Conservation (phyloP, 2,329 filamentous ascomycete species). For the Colletotrichum salicis region DNA sequence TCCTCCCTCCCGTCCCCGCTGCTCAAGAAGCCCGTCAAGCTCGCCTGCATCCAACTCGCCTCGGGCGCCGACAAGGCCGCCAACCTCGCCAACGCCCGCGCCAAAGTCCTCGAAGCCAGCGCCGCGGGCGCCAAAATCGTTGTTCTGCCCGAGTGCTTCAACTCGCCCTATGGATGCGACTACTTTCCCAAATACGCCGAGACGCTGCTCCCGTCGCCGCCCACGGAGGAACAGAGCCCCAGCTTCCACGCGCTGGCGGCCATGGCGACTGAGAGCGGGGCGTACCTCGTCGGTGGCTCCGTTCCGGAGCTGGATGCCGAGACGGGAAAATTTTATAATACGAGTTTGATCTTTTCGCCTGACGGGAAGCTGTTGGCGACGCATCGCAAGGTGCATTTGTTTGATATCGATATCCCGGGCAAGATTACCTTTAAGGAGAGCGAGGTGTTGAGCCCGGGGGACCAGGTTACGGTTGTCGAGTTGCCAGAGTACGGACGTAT, state of each 20-base stretch:
- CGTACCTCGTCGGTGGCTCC: constrained; percentile 89
- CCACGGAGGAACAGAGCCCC: constrained; percentile 75
- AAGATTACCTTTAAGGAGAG: constrained; percentile 93
- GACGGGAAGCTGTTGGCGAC: constrained; percentile 82
- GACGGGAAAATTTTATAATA: constrained; percentile 85
- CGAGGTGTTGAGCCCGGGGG: constrained; percentile 86
- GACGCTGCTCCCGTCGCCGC: constrained; percentile 81
- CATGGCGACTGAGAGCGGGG: constrained; percentile 80
- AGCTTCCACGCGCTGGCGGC: constrained; percentile 85
- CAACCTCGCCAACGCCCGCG: constrained; percentile 84
- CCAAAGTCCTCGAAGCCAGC: constrained; percentile 85
- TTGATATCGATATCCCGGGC: constrained; percentile 97
- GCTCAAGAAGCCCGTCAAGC: constrained; percentile 80
- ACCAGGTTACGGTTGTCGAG: constrained; percentile 86
- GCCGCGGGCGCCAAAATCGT: constrained; percentile 82
- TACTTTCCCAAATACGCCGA: constrained; percentile 95
- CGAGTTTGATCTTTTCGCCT: constrained; percentile 83
- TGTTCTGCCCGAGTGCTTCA: constrained; percentile 98
- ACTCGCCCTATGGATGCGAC: constrained; percentile 92
- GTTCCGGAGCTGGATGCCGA: constrained; percentile 81
- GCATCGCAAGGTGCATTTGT: constrained; percentile 94
- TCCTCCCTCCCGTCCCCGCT: constrained; percentile 49
- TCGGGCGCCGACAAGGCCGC: constrained; percentile 83
- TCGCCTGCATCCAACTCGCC: constrained; percentile 84
- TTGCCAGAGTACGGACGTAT: constrained; percentile 89